These are phyloP conservation scores for Globisporangium polare DNA, from an alignment of 352 stramenopile species.

Conservation along the genomic window DNA sequence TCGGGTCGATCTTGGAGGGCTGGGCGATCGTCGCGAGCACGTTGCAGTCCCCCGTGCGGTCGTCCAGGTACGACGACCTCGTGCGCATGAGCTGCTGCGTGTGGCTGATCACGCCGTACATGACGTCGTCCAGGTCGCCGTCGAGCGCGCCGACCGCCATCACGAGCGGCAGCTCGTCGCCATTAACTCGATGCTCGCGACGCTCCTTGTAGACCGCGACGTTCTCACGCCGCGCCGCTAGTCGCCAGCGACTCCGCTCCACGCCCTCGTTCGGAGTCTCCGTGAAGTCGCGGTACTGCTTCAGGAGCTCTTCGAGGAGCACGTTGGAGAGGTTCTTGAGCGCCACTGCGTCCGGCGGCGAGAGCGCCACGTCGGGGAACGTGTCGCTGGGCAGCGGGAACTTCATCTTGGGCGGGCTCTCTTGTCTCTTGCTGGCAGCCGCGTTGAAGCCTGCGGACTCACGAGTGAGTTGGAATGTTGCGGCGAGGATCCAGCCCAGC, in stretches of 20 bases:
- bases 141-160: conserved; percentile 20
- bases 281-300: conserved; percentile 10
- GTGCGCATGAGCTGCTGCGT: conserved; percentile 26
- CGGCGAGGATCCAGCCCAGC: too few species aligned
- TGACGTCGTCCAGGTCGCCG: conserved; percentile 26
- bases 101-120: conserved; percentile 32
- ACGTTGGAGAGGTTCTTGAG: background rate
- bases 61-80: conserved; percentile 27
- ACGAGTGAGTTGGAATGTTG: background rate
- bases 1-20: conserved; percentile 32
- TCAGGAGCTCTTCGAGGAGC: conserved; percentile 1
- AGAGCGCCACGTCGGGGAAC: conserved; percentile 1
- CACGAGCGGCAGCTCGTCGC: conserved; percentile 11
- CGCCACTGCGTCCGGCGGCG: background rate
- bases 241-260: background rate
- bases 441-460: background rate
- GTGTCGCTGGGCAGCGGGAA: conserved; percentile 1
- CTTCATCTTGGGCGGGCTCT: background rate
- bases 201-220: conserved; percentile 12
- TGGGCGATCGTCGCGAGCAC: conserved; percentile 24
- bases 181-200: background rate
- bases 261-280: background rate
- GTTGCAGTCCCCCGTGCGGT: conserved; percentile 23
- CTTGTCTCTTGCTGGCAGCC: background rate
- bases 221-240: conserved; percentile 6